These are phyloP conservation scores for Verticillium nonalfalfae DNA, from an alignment of 2,329 filamentous ascomycete species.

Conservation along the genomic window DNA sequence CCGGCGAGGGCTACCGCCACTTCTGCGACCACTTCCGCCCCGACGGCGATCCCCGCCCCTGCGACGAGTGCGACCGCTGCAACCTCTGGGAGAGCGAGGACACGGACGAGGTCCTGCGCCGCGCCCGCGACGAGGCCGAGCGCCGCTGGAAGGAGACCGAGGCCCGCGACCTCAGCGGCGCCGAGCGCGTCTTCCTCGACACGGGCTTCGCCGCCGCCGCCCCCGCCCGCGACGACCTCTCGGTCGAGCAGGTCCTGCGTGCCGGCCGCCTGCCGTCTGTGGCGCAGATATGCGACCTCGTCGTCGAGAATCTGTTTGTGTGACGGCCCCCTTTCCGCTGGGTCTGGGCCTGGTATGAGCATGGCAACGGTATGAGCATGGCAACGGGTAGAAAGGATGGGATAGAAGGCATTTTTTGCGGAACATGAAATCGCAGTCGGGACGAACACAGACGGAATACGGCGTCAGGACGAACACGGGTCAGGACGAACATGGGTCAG, in stretches of 20 bases:
- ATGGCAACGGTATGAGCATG: no score
- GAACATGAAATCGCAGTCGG: neutral
- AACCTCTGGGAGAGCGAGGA: constrained; percentile 76
- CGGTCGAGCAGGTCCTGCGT: constrained; percentile 24
- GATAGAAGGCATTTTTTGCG: neutral
- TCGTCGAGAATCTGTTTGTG: constrained; percentile 36
- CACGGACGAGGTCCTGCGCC: constrained; percentile 58
- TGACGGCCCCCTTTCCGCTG: constrained; percentile 12
- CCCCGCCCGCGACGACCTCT: constrained; percentile 10
- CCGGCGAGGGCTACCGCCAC: constrained; percentile 74
- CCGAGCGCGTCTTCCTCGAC: constrained; percentile 51
- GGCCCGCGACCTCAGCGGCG: constrained; percentile 46
- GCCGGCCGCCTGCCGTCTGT: constrained; percentile 29
- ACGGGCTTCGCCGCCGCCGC: constrained; percentile 35
- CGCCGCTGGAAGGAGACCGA: constrained; percentile 63
- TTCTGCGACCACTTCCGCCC: constrained; percentile 95
- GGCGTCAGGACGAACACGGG: neutral
- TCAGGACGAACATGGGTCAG: no score
- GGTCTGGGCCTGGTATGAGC: neutral
- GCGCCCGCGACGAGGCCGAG: constrained; percentile 67
- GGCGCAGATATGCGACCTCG: constrained; percentile 36
- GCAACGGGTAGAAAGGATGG: neutral
- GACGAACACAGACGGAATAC: neutral
- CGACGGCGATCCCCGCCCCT: constrained; percentile 64
- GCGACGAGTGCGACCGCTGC: constrained; percentile 73